Evolutionary conservation across 257 asterid genomes (phyloP).

Genomic region (Solanum pinnatisectum): DNA sequence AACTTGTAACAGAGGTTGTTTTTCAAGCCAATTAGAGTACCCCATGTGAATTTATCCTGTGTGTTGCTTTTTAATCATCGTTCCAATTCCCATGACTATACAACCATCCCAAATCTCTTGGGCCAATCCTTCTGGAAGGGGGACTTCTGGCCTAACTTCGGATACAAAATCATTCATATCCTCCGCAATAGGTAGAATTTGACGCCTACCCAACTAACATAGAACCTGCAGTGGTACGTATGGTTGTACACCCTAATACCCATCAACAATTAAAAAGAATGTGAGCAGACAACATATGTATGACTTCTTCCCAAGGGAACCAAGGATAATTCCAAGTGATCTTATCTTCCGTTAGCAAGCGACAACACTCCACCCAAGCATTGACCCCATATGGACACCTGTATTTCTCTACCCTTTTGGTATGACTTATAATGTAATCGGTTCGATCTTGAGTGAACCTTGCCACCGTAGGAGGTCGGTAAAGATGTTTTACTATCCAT

Average conservation of each 20-base stretch:
- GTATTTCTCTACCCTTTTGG: background rate
- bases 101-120: background rate
- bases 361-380: background rate
- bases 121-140: background rate
- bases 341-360: background rate
- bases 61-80: background rate
- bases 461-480: background rate
- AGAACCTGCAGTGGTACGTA: background rate
- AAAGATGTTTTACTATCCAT: background rate
- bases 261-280: no score
- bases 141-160: background rate
- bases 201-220: background rate
- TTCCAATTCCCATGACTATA: no score
- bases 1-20: background rate
- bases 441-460: background rate
- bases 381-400: background rate
- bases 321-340: background rate
- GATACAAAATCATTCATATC: background rate
- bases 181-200: background rate
- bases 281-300: no score
- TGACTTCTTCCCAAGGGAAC: no score
- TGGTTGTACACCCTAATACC: background rate
- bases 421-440: background rate
- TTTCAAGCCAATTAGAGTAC: background rate
- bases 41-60: rapidly evolving